Evolutionary conservation across 768 basidiomycete species (phyloP).

Genomic region (Naganishia antarctica): DNA sequence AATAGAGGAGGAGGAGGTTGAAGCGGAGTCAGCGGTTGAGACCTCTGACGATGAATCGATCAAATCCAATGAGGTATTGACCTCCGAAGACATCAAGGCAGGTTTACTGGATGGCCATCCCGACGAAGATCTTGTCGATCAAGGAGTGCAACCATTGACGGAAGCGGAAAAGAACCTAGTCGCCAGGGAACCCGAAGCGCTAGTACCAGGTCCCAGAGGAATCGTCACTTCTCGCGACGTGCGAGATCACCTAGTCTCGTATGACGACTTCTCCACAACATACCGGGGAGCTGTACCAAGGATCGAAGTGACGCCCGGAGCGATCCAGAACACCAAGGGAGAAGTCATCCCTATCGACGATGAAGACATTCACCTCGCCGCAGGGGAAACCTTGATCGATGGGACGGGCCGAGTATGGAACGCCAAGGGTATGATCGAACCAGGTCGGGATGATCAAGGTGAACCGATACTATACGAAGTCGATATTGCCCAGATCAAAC

Average conservation of each 20-base stretch:
- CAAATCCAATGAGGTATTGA: constrained; percentile 9
- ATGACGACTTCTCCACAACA: not conserved
- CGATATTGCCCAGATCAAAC: constrained; percentile 25
- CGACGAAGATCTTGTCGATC: not conserved
- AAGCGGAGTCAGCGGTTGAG: too few species aligned
- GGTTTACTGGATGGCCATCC: not conserved
- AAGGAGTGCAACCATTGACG: constrained; percentile 9
- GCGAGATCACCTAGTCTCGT: constrained; percentile 6
- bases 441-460: constrained; percentile 19
- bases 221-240: constrained; percentile 20
- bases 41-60: not conserved
- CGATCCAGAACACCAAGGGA: constrained; percentile 23
- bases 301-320: constrained; percentile 27
- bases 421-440: constrained; percentile 27
- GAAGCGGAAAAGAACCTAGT: constrained; percentile 18
- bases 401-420: constrained; percentile 29
- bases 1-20: too few species aligned
- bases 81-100: constrained; percentile 15
- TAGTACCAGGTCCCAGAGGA: constrained; percentile 21
- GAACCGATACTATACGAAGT: constrained; percentile 20
- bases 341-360: constrained; percentile 25
- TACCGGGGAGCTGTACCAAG: constrained; percentile 15
- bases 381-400: constrained; percentile 28
- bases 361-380: constrained; percentile 24
- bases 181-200: constrained; percentile 12